Base-by-base conservation (phyloP, 2,329 filamentous ascomycete genomes). In the Cylindrodendrum hubeiense region DNA sequence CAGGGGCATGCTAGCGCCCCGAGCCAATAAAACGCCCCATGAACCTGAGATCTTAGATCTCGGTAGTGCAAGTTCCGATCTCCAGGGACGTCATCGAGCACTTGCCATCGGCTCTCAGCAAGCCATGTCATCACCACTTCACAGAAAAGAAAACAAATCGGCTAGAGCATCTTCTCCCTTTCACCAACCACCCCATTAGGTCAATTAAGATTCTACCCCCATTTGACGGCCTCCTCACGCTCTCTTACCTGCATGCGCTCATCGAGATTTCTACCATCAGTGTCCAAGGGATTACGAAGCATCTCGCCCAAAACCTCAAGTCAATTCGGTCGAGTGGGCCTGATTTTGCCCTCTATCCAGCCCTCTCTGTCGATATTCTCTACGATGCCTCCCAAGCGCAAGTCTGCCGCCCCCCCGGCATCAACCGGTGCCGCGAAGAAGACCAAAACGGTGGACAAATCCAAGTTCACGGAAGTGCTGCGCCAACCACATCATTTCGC, bases 401-500 rank as follows among this genome's bases (percentile, higher is more conserved):
- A 77, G 60, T 63, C 73, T 4, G 30, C 70, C 5, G 53, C 67
- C 8, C 60, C 68, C 9, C 56, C 69, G 7, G 71, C 70, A 3
- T 37, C 67, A 19, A 75, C 73, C 47, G 75, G 72, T 15, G 67
- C 58, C 12, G 67, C 70, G 28, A 73, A 81, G 68, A 83, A 77
- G 71, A 68, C 71, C 59, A 82, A 80, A 69, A 75, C 63, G 62
- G 68, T 59, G 47, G 67, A 67, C 33, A 78, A 63, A 21, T 68
- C 67, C 33, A 53, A 63, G 43, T 65, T 70, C 8, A 52, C 63
- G 6, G 62, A 81, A 55, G 78, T 77, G 26, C 72, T 86, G 55
- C 80, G 79, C 37, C 74, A 79, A 24, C 85, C 84, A 0, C 86
- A 87, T 65, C 83, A 82, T 12, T 81, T 82, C 44, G 75, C 82